These are phyloP conservation scores for Apiospora arundinis DNA, from an alignment of 2,329 filamentous ascomycete genomes.

Conservation along the genomic window DNA sequence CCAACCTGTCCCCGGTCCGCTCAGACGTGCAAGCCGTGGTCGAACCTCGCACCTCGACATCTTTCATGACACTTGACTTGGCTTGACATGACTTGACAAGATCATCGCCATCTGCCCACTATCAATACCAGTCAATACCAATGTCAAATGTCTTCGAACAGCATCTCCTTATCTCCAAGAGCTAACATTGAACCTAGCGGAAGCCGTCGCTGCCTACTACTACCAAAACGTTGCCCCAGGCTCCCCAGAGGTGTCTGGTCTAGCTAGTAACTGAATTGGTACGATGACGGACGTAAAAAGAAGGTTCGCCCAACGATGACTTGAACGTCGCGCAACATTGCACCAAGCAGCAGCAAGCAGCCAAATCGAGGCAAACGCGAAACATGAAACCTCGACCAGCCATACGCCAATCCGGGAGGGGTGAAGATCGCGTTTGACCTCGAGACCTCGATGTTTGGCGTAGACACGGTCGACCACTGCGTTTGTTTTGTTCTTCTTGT, in stretches of 20 bases:
- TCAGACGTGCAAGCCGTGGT: conserved; percentile 7
- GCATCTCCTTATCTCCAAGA: not conserved
- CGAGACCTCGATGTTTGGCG: not conserved
- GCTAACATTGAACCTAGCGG: not conserved
- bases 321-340: not conserved
- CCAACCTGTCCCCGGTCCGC: not conserved
- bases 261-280: not conserved
- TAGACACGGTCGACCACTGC: not conserved
- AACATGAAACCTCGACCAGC: conserved; percentile 6
- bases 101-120: not conserved
- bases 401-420: conserved; percentile 10
- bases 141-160: not conserved
- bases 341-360: not conserved
- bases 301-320: not conserved
- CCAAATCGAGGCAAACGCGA: conserved; percentile 7
- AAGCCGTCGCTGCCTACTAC: not conserved
- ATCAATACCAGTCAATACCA: too few relatives aligned
- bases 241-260: not conserved
- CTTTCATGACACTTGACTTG: not conserved
- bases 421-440: conserved; percentile 13
- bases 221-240: not conserved
- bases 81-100: not conserved
- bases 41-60: not conserved
- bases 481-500: conserved; percentile 5
- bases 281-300: not conserved